Base-by-base conservation (phyloP, 768 basidiomycete species). In the Lactifluus echinatus region DNA sequence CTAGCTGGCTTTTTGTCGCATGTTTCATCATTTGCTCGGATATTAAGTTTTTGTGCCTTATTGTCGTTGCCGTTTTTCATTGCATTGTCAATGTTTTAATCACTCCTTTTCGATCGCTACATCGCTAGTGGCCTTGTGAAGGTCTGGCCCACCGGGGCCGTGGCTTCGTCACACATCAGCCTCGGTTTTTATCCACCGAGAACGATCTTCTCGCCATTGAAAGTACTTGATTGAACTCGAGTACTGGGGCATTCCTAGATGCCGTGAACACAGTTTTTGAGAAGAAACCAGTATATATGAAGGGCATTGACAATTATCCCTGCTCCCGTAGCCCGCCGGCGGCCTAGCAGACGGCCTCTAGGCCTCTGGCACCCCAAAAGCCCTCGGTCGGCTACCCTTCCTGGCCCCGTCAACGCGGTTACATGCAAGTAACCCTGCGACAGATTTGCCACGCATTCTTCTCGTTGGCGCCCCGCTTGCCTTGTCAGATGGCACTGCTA, bases 371-470 rank as follows among this genome's bases (percentile, higher is more conserved):
- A 29, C 85, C 85, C 87, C 87, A 88, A 64, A 77, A 76, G 0
- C 72, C 73, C 15, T 77, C 72, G 1, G 34, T 10, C 71, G 63
- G 39, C 70, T 66, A 1, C 83, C 82, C 17, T 66, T 71, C 17
- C 82, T 74, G 83, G 8, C 72, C n/a, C 80, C 0, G 87, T 86
- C 53, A 87, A 67, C 0, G 79, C 75, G 29, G 84, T 73, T 0
- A 85, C 85, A 15, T n/a, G n/a, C n/a, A n/a, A n/a, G 65, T 87
- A 88, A 62, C 80, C 83, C 86, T 87, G 87, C 0, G 86, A 87
- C 57, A 88, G 71, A 64, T 89, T 80, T 11, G 8, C 66, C n/a
- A 68, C 3, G 87, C 87, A 65, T n/a, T n/a, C n/a, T n/a, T n/a
- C n/a, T n/a, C n/a, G 78, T 59, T 1, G 78, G 84, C 2, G 68